Percentiles rank a stretch among this genome's conserved stretches.
Evolutionary conservation across 192 early-diverging fungal species (phyloP).

Genomic region (Umbelopsis vinacea): DNA sequence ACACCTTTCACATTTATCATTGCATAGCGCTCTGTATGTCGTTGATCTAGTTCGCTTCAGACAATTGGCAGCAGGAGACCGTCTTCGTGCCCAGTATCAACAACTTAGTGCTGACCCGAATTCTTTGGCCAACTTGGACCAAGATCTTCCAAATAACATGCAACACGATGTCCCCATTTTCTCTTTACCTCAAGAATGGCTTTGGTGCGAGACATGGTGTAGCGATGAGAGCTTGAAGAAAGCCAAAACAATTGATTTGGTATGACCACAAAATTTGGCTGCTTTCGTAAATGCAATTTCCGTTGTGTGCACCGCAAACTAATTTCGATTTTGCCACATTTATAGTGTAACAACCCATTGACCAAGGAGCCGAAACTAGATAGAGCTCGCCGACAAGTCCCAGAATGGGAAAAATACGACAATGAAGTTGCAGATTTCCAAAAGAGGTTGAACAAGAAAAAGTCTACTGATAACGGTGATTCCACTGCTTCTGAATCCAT

Average conservation of each 20-base stretch:
- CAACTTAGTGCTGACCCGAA: conserved; percentile 83
- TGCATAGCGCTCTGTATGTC: conserved; percentile 83
- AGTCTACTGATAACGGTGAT: background rate
- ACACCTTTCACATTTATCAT: background rate
- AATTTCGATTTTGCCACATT: conserved; percentile 1
- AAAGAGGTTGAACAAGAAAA: background rate
- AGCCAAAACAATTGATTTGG: conserved; percentile 97
- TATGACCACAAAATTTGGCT: conserved; percentile 36
- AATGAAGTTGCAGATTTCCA: conserved; percentile 53
- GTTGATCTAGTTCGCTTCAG: conserved; percentile 94
- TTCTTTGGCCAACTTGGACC: conserved; percentile 94
- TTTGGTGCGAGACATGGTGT: conserved; percentile 99
- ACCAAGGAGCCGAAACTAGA: conserved; percentile 99
- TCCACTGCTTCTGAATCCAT: background rate
- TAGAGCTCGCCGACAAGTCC: conserved; percentile 86
- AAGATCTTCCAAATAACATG: conserved; percentile 99
- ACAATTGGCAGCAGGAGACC: conserved; percentile 91
- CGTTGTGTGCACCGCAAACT: background rate
- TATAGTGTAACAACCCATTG: conserved; percentile 95
- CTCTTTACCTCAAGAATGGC: conserved; percentile 95
- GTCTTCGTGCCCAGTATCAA: conserved; percentile 93
- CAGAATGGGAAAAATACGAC: conserved; percentile 94
- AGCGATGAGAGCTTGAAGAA: conserved; percentile 77
- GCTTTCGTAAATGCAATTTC: background rate
- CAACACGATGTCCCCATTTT: conserved; percentile 88